phyloP scores from a whole-genome alignment of 1,139 yeast species.

The Pichia sp. region DNA sequence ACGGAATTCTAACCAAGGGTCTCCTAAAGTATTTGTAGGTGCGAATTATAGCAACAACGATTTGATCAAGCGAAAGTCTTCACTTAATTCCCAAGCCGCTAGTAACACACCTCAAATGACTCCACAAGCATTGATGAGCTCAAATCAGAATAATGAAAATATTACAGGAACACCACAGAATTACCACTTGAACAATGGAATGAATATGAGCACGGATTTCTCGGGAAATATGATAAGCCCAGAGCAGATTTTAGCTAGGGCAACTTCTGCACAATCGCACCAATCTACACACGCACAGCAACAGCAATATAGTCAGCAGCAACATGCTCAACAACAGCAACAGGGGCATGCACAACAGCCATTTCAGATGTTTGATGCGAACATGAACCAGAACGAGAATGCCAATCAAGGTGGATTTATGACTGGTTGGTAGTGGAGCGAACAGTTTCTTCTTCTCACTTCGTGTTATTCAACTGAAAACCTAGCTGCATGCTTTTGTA shows the following conservation, averaged over 20 bases:
- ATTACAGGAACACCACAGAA: conserved; percentile 7
- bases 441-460: too few species aligned
- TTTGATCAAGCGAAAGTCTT: too few species aligned
- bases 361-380: too few species aligned
- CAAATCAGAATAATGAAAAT: conserved; percentile 3
- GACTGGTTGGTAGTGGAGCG: conserved; percentile 5
- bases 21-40: too few species aligned
- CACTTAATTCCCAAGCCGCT: conserved; percentile 1
- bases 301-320: conserved; percentile 1
- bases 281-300: background rate
- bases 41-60: too few species aligned
- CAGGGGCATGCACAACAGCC: background rate
- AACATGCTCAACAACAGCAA: conserved; percentile 1
- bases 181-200: too few species aligned
- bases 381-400: too few species aligned
- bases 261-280: conserved; percentile 7
- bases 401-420: conserved; percentile 1
- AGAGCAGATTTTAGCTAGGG: conserved; percentile 26
- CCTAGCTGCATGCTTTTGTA: too few species aligned
- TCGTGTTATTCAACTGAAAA: too few species aligned
- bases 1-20: too few species aligned
- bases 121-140: conserved; percentile 18
- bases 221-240: conserved; percentile 21
- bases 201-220: too few species aligned
- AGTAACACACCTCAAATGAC: conserved; percentile 7